Evolutionary conservation across 1,139 yeast genomes (phyloP), one percentile per base, ranked within the genome.

Genomic region (Candida sp.): DNA sequence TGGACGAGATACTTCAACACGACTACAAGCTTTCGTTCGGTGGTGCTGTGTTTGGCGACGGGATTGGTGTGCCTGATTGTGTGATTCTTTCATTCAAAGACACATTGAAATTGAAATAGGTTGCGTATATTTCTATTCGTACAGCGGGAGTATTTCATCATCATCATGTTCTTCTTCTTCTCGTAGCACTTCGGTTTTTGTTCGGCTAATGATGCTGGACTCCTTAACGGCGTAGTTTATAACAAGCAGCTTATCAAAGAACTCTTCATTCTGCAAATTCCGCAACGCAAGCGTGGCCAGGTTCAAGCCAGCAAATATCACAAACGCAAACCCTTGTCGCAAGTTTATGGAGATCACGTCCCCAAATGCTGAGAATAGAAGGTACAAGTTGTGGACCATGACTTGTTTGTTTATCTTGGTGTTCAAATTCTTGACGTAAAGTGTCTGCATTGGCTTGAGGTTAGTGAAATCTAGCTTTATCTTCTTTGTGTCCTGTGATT

Each of bases 11-110:
- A 12, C 57, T 83, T 3, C 52, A 67, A 2, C 50, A 62, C 0
- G 75, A 75, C 28, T 52, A 51, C 34, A 73, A 75, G 25, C 63
- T 91, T 2, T 79, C 86, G 1, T 63, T 89, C 7, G 92, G 96
- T 25, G 98, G 98, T 0, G 90, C 88, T 83, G 83, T 91, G 2
- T 87, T 88, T 66, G 90, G 92, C 9, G 81, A 80, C 42, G 96
- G 97, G 0, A 84, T 90, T 2, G 98, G 98, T 0, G 93, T 93
- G 0, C 97, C 97, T 1, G 97, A 92, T 67, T 88, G 94, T 58
- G 88, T 90, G 1, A 68, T 81, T 38, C 84, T 85, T 61, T 81
- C 89, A 6, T 76, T 88, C 49, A 78, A 77, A 46, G 83, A 77
- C 50, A 96, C 94, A 4, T 49, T 68, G 32, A 54, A 47, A 32